These are phyloP conservation scores for Kwoniella botswanensis DNA, from an alignment of 768 basidiomycete genomes.

Conservation along the genomic window DNA sequence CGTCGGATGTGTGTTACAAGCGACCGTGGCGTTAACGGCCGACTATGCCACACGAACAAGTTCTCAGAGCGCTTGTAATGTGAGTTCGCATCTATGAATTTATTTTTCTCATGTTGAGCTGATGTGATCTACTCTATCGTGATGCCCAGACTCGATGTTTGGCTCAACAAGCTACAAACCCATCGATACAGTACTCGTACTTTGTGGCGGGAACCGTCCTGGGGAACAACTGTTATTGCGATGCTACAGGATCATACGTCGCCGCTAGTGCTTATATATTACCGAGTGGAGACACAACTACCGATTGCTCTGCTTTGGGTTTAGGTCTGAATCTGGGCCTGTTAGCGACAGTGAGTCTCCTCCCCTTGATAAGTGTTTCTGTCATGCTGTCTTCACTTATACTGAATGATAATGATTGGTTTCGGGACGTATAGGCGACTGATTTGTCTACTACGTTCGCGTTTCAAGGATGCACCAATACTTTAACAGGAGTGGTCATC, in stretches of 20 bases:
- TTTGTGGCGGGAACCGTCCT: not conserved
- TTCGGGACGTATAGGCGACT: not conserved
- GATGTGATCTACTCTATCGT: not conserved
- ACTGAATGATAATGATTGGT: not conserved
- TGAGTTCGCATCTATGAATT: not conserved
- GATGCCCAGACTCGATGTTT: slow-evolving; percentile 5
- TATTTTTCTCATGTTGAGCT: not conserved
- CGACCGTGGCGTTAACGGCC: not conserved
- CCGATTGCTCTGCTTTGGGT: not conserved
- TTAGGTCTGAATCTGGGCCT: not conserved
- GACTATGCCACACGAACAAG: not conserved
- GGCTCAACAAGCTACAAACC: not conserved
- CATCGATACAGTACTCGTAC: slow-evolving; percentile 9
- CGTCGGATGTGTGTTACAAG: slow-evolving; percentile 8
- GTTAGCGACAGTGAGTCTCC: slow-evolving; percentile 9
- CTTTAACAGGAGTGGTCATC: slow-evolving; percentile 8
- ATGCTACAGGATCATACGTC: slow-evolving; percentile 5
- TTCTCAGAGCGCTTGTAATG: slow-evolving; percentile 8
- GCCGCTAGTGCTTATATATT: slow-evolving; percentile 10
- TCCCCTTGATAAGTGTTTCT: too few species aligned
- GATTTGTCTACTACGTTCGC: slow-evolving; percentile 11
- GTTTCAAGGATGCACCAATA: slow-evolving; percentile 9
- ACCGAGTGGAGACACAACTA: not conserved
- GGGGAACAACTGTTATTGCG: slow-evolving; percentile 21
- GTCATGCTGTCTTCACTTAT: not conserved